These are phyloP conservation scores for Durio zibethinus DNA, from an alignment of 345 rosid species.

Conservation along the genomic window DNA sequence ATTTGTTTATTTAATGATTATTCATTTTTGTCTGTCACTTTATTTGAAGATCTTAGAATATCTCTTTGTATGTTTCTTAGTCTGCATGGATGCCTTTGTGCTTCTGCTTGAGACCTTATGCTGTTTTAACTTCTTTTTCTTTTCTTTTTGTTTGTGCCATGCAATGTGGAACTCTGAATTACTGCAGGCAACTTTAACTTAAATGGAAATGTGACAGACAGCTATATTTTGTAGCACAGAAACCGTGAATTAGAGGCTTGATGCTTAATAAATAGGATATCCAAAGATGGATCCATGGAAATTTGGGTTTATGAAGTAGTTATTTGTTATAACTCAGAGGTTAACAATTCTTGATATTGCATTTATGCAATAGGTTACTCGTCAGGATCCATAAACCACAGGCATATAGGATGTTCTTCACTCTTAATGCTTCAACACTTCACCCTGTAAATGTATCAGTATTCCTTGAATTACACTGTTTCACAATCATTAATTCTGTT, in stretches of 20 bases:
- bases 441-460: not conserved
- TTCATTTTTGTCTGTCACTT: not conserved
- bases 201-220: not conserved
- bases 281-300: not conserved
- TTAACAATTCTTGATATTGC: not conserved
- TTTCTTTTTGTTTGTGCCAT: not conserved
- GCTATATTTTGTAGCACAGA: not conserved
- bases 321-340: not conserved
- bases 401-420: not conserved
- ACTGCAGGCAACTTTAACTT: not conserved
- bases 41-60: not conserved
- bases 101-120: not conserved
- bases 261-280: conserved; percentile 1
- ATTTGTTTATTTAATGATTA: not conserved
- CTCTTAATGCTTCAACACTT: not conserved
- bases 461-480: not conserved
- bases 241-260: not conserved
- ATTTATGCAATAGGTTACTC: not conserved
- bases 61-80: not conserved
- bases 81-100: not conserved
- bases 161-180: not conserved
- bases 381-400: not conserved
- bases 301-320: not conserved
- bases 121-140: not conserved
- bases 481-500: not conserved